phyloP scores from a whole-genome alignment of 73 alveolate genomes.

The Tetrahymena thermophila region DNA sequence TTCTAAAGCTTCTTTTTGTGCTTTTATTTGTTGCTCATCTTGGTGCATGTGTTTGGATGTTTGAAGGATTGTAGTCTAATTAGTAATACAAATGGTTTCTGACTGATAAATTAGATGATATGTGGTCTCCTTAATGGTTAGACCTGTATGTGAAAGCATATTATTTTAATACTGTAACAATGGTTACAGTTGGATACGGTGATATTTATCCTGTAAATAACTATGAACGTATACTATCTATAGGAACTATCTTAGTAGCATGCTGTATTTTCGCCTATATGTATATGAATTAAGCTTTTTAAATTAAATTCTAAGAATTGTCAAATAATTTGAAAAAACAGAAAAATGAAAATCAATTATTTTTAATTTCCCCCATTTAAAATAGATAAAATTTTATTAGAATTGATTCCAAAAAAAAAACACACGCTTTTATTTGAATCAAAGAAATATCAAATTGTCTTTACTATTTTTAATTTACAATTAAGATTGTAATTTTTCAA shows the following conservation, averaged over 20 bases:
- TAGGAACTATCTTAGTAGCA: slow-evolving; percentile 18
- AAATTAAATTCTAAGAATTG: neutral
- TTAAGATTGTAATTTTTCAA: too few species aligned
- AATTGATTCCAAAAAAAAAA: too few species aligned
- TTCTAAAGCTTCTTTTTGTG: slow-evolving; percentile 8
- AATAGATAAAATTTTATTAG: too few species aligned
- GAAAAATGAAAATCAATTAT: neutral
- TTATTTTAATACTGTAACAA: slow-evolving; percentile 37
- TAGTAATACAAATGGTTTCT: neutral
- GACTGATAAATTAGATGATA: slow-evolving; percentile 4
- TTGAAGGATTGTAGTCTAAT: neutral
- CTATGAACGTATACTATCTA: slow-evolving; percentile 20
- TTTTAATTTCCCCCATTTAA: neutral
- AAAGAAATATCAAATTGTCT: too few species aligned
- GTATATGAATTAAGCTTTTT: neutral
- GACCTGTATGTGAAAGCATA: slow-evolving; percentile 20
- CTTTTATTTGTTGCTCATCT: slow-evolving; percentile 25
- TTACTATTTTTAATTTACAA: too few species aligned
- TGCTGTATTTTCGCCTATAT: slow-evolving; percentile 1
- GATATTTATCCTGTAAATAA: slow-evolving; percentile 25
- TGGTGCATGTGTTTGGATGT: slow-evolving; percentile 42
- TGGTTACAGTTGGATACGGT: slow-evolving; percentile 46
- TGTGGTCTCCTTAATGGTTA: slow-evolving; percentile 1
- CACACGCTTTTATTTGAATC: too few species aligned
- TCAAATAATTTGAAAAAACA: neutral